Evolutionary conservation across 192 early-diverging fungal species (phyloP), one percentile per base, ranked within the genome.

Genomic region (Coemansia umbellata): DNA sequence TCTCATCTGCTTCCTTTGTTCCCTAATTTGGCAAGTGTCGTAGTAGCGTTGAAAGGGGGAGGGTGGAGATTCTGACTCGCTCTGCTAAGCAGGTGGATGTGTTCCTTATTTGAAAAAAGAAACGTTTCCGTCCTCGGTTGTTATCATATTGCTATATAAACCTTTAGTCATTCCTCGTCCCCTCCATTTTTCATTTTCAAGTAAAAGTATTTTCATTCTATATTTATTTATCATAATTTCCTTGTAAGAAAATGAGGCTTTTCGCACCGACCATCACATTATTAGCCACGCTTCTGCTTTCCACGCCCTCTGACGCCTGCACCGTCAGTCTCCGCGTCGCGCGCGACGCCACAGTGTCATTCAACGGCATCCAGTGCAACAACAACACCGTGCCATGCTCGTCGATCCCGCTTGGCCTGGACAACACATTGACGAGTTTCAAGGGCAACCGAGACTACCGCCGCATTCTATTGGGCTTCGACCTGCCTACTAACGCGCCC

Each of bases 381-480:
- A 49, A 69, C 50, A 36, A 69, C 42, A 66, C 63, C 2, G 57
- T 62, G 5, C 54, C 53, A 7, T 69, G 66, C 60, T 28, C 48
- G 0, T 56, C 66, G 2, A 57, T 69, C 41, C 54, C 66, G 5
- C 40, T 36, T 2, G 67, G 67, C 5, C 31, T 45, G 30, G 41
- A 75, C 3, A 32, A 21, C 36, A 64, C 49, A 32, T 22, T 75
- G 1, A 23, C 43, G 15, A 26, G 66, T n/a, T 75, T 69, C 61
- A 44, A 52, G 11, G 72, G 72, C 43, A 75, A 75, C 58, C 72
- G 72, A 30, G 72, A 75, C 52, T 75, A 60, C 50, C 39, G 35
- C 35, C 72, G 72, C 36, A 30, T 75, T 2, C 65, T 75, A 0
- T 32, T 75, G 13, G 66, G 72, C n/a, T 75, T 75, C 36, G 72